Base-by-base conservation (phyloP, 192 early-diverging fungal species). In the Irineochytrium annulatum region DNA sequence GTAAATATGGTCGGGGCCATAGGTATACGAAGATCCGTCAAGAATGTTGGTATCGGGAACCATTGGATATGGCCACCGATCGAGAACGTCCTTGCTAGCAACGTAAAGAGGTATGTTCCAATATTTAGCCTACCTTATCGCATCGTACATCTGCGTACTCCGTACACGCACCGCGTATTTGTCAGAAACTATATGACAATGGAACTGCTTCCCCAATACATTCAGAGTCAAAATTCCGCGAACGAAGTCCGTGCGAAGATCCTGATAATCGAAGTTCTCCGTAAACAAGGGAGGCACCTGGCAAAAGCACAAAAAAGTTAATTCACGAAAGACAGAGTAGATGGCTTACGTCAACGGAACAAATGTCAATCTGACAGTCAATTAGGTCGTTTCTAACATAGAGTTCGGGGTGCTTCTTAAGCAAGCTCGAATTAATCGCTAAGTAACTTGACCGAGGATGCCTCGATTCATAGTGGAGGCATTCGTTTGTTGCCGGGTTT, bases 231-330 rank as follows among this genome's bases (percentile, higher is more conserved):
- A 65, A 58, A 95, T 91, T 26, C 92, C 92, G 28, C 85, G 79
- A 34, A 96, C 84, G 74, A 98, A 98, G 73, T 98, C 89, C 24
- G 77, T 75, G 22, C 92, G 82, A 44, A 96, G 78, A 51, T 87
- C 83, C 70, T 95, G 93, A 73, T 92, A 98, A 77, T 98, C 96
- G 78, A 96, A 97, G 77, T 97, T 97, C 66, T 98, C 94, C 6
- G 88, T 91, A 61, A 97, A 96, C 53, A 95, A 77, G 1, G 91
- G 84, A 24, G 91, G 88, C 3, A 94, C 91, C 83, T 85, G 43
- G 2, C 27, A 24, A 74, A 29, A 54, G 30, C 37, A 0, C 51
- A 26, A 58, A n/a, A 32, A 19, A 3, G 31, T 22, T 55, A 14
- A 26, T 6, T 20, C 22, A 37, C 31, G 37, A 72, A 14, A 74